A percentile compares a stretch with the other conserved stretches of the same genome.
Evolutionary conservation across 352 stramenopile species (phyloP).

Genomic region (Phytophthora pinifolia): DNA sequence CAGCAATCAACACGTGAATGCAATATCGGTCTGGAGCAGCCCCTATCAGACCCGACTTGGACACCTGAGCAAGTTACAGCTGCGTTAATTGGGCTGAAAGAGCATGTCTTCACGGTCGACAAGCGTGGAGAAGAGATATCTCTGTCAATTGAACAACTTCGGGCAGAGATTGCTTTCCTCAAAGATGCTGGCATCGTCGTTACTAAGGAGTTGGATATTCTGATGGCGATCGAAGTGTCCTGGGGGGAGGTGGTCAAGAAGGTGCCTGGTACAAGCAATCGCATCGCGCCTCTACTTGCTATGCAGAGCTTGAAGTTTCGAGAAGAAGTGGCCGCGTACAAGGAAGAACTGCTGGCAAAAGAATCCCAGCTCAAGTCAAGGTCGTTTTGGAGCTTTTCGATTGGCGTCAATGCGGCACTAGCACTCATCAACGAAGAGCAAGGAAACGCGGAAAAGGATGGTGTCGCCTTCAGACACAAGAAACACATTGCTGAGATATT

Average conservation of each 20-base stretch:
- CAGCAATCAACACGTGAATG: conserved; percentile 70
- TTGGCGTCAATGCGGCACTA: conserved; percentile 44
- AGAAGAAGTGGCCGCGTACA: conserved; percentile 82
- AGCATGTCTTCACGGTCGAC: conserved; percentile 79
- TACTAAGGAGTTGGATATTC: conserved; percentile 54
- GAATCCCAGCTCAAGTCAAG: conserved; percentile 53
- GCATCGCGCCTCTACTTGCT: conserved; percentile 65
- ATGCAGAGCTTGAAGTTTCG: conserved; percentile 64
- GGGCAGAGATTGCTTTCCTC: conserved; percentile 66
- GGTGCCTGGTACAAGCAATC: conserved; percentile 59
- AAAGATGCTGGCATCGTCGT: conserved; percentile 58
- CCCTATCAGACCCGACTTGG: conserved; percentile 58
- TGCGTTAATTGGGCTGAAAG: conserved; percentile 70
- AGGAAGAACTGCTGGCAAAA: conserved; percentile 70
- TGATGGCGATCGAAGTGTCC: conserved; percentile 49
- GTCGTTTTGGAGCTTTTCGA: conserved; percentile 60
- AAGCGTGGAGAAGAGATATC: conserved; percentile 68
- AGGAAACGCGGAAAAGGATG: conserved; percentile 37
- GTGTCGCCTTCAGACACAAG: conserved; percentile 50
- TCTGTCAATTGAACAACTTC: conserved; percentile 65
- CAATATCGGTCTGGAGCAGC: conserved; percentile 67
- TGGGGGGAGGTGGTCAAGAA: conserved; percentile 70
- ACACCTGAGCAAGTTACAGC: conserved; percentile 59
- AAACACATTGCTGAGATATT: conserved; percentile 92
- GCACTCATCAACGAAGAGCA: conserved; percentile 49